phyloP scores from a whole-genome alignment of 257 asterid species.

The Primulina eburnea region DNA sequence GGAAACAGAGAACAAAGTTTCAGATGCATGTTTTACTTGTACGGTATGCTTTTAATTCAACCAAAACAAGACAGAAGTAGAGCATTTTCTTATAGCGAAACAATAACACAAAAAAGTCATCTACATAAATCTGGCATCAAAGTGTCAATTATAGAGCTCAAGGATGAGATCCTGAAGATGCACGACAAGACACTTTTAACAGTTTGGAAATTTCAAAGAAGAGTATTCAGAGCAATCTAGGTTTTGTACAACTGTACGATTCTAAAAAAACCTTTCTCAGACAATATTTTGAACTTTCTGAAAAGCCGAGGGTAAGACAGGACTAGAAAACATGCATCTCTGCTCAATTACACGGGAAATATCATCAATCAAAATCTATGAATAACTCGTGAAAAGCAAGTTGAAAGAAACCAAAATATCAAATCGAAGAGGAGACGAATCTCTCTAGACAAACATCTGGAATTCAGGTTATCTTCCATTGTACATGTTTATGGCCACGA shows the following conservation, averaged over 20 bases:
- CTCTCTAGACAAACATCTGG: no score
- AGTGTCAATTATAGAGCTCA: neutral
- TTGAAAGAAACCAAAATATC: no score
- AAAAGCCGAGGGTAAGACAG: neutral
- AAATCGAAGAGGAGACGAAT: no score
- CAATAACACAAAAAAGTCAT: neutral
- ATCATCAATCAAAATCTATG: neutral
- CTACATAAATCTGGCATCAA: neutral
- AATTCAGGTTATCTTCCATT: no score
- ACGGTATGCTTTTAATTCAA: no score
- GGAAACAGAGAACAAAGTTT: constrained; percentile 12
- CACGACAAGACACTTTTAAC: no score
- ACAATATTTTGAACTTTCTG: constrained; percentile 1
- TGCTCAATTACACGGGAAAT: neutral
- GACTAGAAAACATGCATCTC: neutral
- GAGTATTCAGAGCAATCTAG: neutral
- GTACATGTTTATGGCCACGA: no score
- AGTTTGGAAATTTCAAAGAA: neutral
- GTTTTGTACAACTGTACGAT: neutral
- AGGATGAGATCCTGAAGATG: neutral
- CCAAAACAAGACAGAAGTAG: neutral
- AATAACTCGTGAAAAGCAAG: neutral
- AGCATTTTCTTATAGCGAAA: neutral
- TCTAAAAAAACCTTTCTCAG: neutral
- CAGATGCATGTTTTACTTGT: no score